Evolutionary conservation across 768 basidiomycete genomes (phyloP).

Genomic region (Boletus fagicola): DNA sequence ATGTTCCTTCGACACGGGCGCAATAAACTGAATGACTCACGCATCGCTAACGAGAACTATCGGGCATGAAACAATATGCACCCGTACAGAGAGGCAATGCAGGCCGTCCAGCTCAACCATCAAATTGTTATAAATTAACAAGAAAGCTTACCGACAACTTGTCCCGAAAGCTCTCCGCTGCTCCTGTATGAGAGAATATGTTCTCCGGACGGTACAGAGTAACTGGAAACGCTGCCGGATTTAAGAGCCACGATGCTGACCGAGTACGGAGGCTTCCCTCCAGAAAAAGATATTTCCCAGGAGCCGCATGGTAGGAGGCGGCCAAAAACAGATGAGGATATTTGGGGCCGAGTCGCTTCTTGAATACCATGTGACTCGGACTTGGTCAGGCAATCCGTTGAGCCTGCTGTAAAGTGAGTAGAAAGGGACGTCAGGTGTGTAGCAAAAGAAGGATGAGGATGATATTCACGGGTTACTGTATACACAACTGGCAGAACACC

Average conservation of each 20-base stretch:
- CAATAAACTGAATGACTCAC: constrained; percentile 35
- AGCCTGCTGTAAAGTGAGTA: constrained; percentile 27
- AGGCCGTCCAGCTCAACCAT: not conserved
- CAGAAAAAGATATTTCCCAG: constrained; percentile 45
- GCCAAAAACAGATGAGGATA: not conserved
- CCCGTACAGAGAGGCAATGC: not conserved
- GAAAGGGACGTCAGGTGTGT: not conserved
- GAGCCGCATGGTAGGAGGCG: constrained; percentile 34
- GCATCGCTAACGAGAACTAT: constrained; percentile 41
- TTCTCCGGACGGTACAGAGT: constrained; percentile 35
- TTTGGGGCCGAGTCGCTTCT: constrained; percentile 24
- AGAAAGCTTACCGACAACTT: constrained; percentile 34
- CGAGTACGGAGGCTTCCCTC: constrained; percentile 45
- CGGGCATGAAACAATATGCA: not conserved
- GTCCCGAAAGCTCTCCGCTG: constrained; percentile 35
- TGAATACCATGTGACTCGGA: constrained; percentile 25
- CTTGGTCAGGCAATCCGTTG: constrained; percentile 23
- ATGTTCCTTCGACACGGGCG: not conserved
- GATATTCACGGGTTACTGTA: constrained; percentile 37
- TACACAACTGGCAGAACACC: constrained; percentile 38
- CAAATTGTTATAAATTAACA: not conserved
- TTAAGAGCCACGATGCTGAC: constrained; percentile 39
- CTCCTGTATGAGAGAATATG: constrained; percentile 43
- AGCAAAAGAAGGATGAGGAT: not conserved
- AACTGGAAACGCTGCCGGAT: constrained; percentile 42